Evolutionary conservation across 2,329 filamentous ascomycete genomes (phyloP).

Genomic region (Aspergillus persii): DNA sequence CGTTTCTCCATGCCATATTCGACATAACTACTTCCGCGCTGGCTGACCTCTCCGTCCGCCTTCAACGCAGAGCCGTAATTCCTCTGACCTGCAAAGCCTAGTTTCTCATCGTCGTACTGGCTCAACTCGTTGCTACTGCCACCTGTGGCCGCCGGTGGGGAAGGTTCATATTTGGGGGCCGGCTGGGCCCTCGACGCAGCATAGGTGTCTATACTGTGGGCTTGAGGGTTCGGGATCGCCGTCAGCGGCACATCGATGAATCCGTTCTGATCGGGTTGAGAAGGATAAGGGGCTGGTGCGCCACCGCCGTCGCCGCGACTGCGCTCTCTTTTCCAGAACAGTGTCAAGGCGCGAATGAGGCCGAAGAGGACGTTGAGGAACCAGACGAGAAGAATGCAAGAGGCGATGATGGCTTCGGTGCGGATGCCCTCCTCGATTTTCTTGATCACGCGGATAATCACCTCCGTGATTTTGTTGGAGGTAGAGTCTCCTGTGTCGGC

Average conservation of each 20-base stretch:
- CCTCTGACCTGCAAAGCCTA: constrained; percentile 43
- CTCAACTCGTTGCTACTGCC: constrained; percentile 3
- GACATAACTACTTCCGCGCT: constrained; percentile 37
- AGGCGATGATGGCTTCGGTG: constrained; percentile 77
- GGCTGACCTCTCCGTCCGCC: constrained; percentile 21
- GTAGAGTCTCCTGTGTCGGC: constrained; percentile 71
- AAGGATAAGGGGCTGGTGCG: constrained; percentile 6
- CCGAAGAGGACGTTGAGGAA: constrained; percentile 74
- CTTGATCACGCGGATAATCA: constrained; percentile 67
- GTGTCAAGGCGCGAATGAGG: constrained; percentile 62
- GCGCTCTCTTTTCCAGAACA: constrained; percentile 61
- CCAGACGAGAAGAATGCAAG: constrained; percentile 72
- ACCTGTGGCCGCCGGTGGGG: constrained; percentile 8
- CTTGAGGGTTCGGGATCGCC: constrained; percentile 23
- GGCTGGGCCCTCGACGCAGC: constrained; percentile 15
- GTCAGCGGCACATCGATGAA: constrained; percentile 41
- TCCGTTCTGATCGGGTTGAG: constrained; percentile 19
- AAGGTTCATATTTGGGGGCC: constrained; percentile 26
- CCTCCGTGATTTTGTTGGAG: constrained; percentile 76
- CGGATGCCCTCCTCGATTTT: constrained; percentile 67
- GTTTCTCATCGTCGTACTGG: constrained; percentile 40
- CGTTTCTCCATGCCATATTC: constrained; percentile 38
- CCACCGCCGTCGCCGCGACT: constrained; percentile 60
- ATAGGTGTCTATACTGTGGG: not conserved
- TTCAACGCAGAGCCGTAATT: constrained; percentile 24